Conservation (phyloP, 176 grass and related monocot species). For the Aechmea fasciata region DNA sequence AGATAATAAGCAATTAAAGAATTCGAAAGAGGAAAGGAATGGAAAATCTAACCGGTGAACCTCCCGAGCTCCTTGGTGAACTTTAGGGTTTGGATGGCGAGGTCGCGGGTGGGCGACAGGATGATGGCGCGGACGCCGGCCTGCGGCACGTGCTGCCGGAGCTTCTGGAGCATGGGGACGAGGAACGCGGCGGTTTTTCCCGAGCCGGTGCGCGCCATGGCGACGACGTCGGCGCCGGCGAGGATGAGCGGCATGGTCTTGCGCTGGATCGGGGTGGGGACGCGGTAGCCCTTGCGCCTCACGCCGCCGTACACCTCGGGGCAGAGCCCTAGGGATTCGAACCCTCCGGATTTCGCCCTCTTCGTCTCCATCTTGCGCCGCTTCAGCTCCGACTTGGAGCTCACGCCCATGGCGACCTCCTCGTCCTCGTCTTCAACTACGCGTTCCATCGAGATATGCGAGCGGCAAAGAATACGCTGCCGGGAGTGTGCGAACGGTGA, state of each 20-base stretch:
- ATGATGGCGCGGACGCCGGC: slow-evolving; percentile 74
- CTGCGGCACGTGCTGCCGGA: slow-evolving; percentile 59
- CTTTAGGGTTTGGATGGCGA: slow-evolving; percentile 88
- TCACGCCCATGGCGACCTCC: slow-evolving; percentile 14
- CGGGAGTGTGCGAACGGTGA: no score
- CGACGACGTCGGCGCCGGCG: slow-evolving; percentile 64
- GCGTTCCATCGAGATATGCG: no score
- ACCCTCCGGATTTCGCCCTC: slow-evolving; percentile 87
- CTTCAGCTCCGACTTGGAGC: slow-evolving; percentile 23
- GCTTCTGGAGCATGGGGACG: slow-evolving; percentile 85
- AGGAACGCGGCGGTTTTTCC: slow-evolving; percentile 96
- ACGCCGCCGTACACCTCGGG: slow-evolving; percentile 64
- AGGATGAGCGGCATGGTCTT: slow-evolving; percentile 93
- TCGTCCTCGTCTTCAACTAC: neutral
- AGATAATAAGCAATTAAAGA: neutral
- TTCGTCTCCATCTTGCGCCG: slow-evolving; percentile 31
- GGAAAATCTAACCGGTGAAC: slow-evolving; percentile 46
- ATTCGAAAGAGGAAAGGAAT: neutral
- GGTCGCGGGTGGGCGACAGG: slow-evolving; percentile 87
- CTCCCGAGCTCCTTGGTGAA: slow-evolving; percentile 78
- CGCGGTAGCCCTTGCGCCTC: slow-evolving; percentile 83
- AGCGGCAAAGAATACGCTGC: no score
- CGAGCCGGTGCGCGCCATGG: slow-evolving; percentile 90
- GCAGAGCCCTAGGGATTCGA: slow-evolving; percentile 85
- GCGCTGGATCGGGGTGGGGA: slow-evolving; percentile 95